Percentiles rank a stretch among this genome's conserved stretches.
phyloP scores from a whole-genome alignment of 2,329 filamentous ascomycete species.

The Sporothrix variecibatus region DNA sequence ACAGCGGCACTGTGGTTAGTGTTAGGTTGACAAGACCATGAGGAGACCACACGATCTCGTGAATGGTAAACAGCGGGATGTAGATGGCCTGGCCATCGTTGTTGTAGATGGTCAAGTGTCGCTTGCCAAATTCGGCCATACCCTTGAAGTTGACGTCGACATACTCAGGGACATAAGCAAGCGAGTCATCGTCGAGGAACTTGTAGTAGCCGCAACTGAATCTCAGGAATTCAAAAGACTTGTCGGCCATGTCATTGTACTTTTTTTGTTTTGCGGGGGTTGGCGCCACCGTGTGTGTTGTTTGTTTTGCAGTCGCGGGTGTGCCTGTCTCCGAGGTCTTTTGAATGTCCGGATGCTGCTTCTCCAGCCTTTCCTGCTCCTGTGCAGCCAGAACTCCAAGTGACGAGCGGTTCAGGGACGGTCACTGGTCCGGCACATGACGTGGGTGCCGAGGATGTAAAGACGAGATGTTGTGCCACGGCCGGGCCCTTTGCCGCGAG shows the following conservation, averaged over 20 bases:
- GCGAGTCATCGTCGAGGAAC: conserved; percentile 38
- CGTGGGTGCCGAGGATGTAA: conserved; percentile 33
- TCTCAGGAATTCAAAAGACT: conserved; percentile 22
- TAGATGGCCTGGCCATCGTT: conserved; percentile 43
- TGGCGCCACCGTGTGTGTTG: not conserved
- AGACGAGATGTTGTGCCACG: conserved; percentile 34
- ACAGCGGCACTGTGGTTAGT: conserved; percentile 52
- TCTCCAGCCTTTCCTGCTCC: conserved; percentile 27
- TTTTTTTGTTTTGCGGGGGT: not conserved
- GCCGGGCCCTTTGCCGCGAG: not conserved
- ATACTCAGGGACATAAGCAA: conserved; percentile 50
- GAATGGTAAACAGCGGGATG: conserved; percentile 52
- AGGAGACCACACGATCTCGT: conserved; percentile 46
- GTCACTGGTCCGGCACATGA: conserved; percentile 38
- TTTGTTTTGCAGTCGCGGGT: not conserved
- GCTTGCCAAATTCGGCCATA: conserved; percentile 47
- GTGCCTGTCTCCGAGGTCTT: not conserved
- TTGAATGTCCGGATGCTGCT: not conserved
- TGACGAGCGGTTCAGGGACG: conserved; percentile 28
- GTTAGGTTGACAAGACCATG: conserved; percentile 50
- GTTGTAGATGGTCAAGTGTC: conserved; percentile 45
- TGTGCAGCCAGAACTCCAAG: conserved; percentile 31
- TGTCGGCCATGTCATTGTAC: conserved; percentile 3
- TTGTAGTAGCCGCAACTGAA: conserved; percentile 50
- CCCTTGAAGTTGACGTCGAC: conserved; percentile 33